Evolutionary conservation across 2,329 filamentous ascomycete genomes (phyloP), one percentile per base, ranked within the genome.

Genomic region (Periconia sp.): DNA sequence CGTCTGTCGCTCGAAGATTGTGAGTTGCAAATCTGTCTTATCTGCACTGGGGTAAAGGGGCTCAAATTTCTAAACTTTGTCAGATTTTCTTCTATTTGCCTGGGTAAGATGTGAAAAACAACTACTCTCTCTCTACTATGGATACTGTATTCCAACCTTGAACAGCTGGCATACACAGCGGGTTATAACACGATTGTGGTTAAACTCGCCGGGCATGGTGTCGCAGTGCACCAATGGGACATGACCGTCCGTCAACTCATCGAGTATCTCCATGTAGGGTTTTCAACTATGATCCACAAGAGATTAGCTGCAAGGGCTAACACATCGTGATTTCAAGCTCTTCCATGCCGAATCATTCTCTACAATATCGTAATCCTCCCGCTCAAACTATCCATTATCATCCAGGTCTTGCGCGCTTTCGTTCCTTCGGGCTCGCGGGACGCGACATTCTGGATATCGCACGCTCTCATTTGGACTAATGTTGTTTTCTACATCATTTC

Each of bases 361-460:
- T 53, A 44, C 14, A 31, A 15, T 18, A 41, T 43, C 15, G 23
- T 53, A 14, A 44, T 37, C 2, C 41, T 53, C 31, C 37, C 30
- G n/a, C 33, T 55, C 6, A 58, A 58, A 18, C 11, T 49, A 8
- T 14, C 41, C n/a, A 50, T 58, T 18, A n/a, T 58, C 8, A 14
- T 58, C 10, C 43, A 53, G 19, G 49, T 43, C 17, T 45, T 55
- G n/a, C 52, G 53, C 10, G 14, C 55, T 14, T 58, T 58, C 31
- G 45, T 55, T 2, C 52, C 53, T 2, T 9, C 11, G 1, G 42
- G 42, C 1, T 1, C 45, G 14, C 49, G 47, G 13, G 27, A 17
- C 13, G 10, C 30, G 17, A 35, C 44, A 1, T 58, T 50, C 41
- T 57, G 55, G 55, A 33, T 49, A 2, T 27, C 52, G 1, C 55